A percentile compares a stretch with the other conserved stretches of the same genome.
These are phyloP conservation scores for Gaultheria prostrata DNA, from an alignment of 148 eudicot genomes.

Conservation along the genomic window DNA sequence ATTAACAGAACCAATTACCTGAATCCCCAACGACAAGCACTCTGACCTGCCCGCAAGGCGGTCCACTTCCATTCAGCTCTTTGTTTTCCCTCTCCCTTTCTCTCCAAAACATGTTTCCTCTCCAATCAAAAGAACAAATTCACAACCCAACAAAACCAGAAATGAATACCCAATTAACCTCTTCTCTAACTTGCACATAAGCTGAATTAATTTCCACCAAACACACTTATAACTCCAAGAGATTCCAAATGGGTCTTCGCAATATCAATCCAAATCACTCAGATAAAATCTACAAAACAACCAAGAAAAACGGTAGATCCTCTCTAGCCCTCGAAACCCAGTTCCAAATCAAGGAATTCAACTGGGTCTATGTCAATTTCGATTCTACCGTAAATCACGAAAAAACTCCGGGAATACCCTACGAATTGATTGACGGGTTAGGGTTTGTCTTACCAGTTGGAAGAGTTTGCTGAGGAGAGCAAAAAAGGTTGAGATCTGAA, in stretches of 20 bases:
- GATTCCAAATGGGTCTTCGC: not conserved
- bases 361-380: not conserved
- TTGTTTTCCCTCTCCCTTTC: slow-evolving; percentile 63
- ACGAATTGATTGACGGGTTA: not conserved
- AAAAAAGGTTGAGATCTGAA: not conserved
- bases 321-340: not conserved
- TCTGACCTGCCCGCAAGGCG: slow-evolving; percentile 81
- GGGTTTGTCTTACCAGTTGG: not conserved
- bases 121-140: not conserved
- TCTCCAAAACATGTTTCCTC: slow-evolving; percentile 80
- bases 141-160: slow-evolving; percentile 11
- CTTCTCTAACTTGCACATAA: slow-evolving; percentile 7
- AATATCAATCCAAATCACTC: not conserved
- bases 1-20: slow-evolving; percentile 35
- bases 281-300: not conserved
- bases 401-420: not conserved
- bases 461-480: not conserved
- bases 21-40: slow-evolving; percentile 94
- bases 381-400: not conserved
- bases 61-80: slow-evolving; percentile 55
- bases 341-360: not conserved
- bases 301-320: not conserved
- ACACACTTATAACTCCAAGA: slow-evolving; percentile 8
- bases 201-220: not conserved
- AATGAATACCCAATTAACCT: not conserved